Evolutionary conservation across 2,329 filamentous ascomycete species (phyloP).

Genomic region (Thelonectria olida): DNA sequence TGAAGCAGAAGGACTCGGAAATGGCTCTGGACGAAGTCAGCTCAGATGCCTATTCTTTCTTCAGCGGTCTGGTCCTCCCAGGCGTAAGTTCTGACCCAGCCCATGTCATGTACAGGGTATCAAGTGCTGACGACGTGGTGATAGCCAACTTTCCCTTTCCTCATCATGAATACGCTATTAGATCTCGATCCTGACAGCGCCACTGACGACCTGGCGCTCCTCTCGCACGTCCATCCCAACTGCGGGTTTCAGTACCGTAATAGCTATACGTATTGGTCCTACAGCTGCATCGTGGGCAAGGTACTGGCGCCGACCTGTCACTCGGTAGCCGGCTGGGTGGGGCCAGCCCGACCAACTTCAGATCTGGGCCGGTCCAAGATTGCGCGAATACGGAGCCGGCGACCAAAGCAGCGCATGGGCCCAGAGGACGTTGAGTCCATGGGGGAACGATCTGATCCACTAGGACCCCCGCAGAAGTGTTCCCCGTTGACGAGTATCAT

Average conservation of each 20-base stretch:
- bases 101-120: background rate
- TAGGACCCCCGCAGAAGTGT: slow-evolving; percentile 71
- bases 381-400: slow-evolving; percentile 71
- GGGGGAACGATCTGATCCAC: slow-evolving; percentile 72
- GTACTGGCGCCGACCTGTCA: slow-evolving; percentile 78
- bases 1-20: slow-evolving; percentile 68
- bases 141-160: slow-evolving; percentile 72
- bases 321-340: slow-evolving; percentile 78
- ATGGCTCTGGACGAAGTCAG: slow-evolving; percentile 67
- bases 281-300: slow-evolving; percentile 77
- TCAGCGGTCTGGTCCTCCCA: slow-evolving; percentile 77
- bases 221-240: slow-evolving; percentile 74
- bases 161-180: slow-evolving; percentile 81
- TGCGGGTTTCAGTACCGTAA: slow-evolving; percentile 80
- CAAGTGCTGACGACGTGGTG: background rate
- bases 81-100: slow-evolving; percentile 58
- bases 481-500: slow-evolving; percentile 74
- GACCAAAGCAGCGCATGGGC: slow-evolving; percentile 64
- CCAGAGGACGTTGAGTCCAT: slow-evolving; percentile 71
- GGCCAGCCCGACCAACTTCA: slow-evolving; percentile 73
- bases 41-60: slow-evolving; percentile 80
- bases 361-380: slow-evolving; percentile 76
- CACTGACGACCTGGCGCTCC: slow-evolving; percentile 70
- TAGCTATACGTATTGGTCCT: slow-evolving; percentile 81
- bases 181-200: slow-evolving; percentile 77